Conservation (phyloP, 305 asterid genomes). For the Solanum hybrid region DNA sequence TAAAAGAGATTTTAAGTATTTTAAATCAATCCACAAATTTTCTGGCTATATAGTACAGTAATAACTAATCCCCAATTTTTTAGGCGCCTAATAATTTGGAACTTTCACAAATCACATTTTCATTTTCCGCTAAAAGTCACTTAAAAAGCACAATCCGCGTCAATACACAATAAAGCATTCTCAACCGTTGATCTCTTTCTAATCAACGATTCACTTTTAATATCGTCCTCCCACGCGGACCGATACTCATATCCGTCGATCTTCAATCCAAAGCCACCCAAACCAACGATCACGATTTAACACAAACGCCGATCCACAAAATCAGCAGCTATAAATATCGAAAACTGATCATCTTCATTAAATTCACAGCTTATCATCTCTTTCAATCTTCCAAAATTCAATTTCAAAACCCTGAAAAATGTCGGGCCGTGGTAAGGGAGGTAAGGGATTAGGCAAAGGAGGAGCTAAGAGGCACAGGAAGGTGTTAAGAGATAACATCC, state of each 20-base stretch:
- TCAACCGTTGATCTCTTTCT: not conserved
- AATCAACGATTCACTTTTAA: not conserved
- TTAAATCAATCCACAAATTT: not conserved
- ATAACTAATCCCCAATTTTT: not conserved
- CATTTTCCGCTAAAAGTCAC: not conserved
- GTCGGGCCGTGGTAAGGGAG: slow-evolving; percentile 35
- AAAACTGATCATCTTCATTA: too few species aligned
- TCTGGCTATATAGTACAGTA: too few species aligned
- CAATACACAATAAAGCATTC: not conserved
- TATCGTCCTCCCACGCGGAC: not conserved
- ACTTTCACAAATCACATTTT: not conserved
- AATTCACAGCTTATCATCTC: not conserved
- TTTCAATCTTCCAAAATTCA: too few species aligned
- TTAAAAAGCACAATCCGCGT: slow-evolving; percentile 5
- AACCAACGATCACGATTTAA: not conserved
- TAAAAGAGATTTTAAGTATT: not conserved
- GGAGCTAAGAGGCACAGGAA: slow-evolving; percentile 38
- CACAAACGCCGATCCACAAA: not conserved
- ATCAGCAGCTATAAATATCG: not conserved
- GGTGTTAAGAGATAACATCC: slow-evolving; percentile 28
- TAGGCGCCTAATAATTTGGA: not conserved
- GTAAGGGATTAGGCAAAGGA: slow-evolving; percentile 35
- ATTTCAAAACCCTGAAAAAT: not conserved
- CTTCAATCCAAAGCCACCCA: not conserved
- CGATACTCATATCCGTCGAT: not conserved